Base-by-base conservation (phyloP, 1,284 basidiomycete species). In the Hymenochaete sp. region DNA sequence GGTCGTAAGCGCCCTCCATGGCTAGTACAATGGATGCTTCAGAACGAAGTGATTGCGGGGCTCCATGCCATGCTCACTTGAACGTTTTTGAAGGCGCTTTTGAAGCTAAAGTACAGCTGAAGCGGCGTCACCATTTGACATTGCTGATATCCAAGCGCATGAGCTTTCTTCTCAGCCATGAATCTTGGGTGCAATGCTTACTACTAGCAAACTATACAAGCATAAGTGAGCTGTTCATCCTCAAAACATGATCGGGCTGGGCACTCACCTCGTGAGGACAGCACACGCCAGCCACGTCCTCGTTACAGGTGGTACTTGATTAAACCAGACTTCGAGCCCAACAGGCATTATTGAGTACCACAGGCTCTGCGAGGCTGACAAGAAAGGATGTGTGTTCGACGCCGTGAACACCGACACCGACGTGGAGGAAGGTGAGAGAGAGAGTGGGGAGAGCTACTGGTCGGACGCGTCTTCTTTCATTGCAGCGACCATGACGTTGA, bases 91-190 rank as follows among this genome's bases (percentile, higher is more conserved):
- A 95, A 86, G 2, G 85, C 81, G 19, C 82, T 77, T 60, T 84
- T 85, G 61, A 81, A 88, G 55, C 88, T 93, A 65, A 91, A 95
- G 65, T 93, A 96, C 22, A 96, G 75, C 62, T 95, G 92, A 16
- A 93, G 67, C 0, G 90, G 89, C 0, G 89, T 90, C 1, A 96
- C 75, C 28, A 92, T 67, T 56, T 93, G 83, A 56, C 86, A 92
- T 88, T 95, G 91, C 92, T 96, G 54, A 1, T 51, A 45, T n/a
- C n/a, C 36, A 22, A 38, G 26, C 26, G 21, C 25, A 40, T 13
- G 39, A 10, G 32, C 31, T 9, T 21, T 26, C 26, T 19, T 3
- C 24, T 27, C 25, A 33, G 42, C 48, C n/a, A 2, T 21, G 13
- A 13, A 10, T 19, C 35, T 16, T 35, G 22, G 21, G 50, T 19